These are phyloP conservation scores for Chaetothyriales sp. DNA, from an alignment of 2,329 filamentous ascomycete genomes.

Conservation along the genomic window DNA sequence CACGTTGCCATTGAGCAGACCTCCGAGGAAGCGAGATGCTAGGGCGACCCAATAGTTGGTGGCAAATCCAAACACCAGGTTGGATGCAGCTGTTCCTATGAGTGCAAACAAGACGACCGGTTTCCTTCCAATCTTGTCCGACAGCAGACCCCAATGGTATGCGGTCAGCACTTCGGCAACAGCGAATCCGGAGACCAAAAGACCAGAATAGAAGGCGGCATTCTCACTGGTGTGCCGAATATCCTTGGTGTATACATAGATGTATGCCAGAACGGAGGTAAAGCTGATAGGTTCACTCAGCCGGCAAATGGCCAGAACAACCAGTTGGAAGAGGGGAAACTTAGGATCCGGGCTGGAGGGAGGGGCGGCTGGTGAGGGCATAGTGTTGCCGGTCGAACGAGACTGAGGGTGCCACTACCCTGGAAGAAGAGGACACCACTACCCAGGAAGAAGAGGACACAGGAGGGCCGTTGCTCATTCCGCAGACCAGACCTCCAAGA, in stretches of 20 bases:
- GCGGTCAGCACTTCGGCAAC: slow-evolving; percentile 30
- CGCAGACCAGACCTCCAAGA: neutral
- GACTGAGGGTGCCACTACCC: neutral
- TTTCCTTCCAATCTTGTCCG: slow-evolving; percentile 25
- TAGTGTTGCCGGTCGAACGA: neutral
- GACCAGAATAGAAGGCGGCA: slow-evolving; percentile 5
- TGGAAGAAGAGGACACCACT: neutral
- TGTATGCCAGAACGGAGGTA: slow-evolving; percentile 32
- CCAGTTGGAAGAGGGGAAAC: neutral
- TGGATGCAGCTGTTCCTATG: slow-evolving; percentile 25
- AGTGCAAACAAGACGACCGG: slow-evolving; percentile 24
- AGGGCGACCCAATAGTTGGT: slow-evolving; percentile 29
- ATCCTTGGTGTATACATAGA: slow-evolving; percentile 27
- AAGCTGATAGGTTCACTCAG: slow-evolving; percentile 33
- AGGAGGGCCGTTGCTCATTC: neutral
- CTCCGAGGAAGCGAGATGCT: slow-evolving; percentile 37
- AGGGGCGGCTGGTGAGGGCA: neutral
- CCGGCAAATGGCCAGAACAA: slow-evolving; percentile 19
- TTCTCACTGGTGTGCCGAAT: slow-evolving; percentile 21
- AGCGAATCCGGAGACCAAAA: slow-evolving; percentile 28
- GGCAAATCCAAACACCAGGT: slow-evolving; percentile 28
- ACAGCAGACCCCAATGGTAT: slow-evolving; percentile 28
- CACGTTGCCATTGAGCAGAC: slow-evolving; percentile 54
- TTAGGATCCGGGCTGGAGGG: neutral
- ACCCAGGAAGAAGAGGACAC: neutral